Conservation (phyloP, 768 basidiomycete species). For the Mycena maculata region DNA sequence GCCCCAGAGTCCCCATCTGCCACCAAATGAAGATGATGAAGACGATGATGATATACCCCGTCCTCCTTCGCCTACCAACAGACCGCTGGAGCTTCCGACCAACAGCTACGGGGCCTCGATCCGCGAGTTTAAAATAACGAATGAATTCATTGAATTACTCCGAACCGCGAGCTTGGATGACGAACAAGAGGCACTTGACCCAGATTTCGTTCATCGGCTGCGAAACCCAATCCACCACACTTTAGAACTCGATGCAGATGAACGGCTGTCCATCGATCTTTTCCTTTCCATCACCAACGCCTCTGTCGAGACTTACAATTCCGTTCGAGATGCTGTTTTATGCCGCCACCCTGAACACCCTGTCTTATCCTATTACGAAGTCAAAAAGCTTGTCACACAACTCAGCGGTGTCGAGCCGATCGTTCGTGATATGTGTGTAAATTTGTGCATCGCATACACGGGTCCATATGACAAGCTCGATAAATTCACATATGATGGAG, state of each 20-base stretch:
- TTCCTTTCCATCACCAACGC: constrained; percentile 36
- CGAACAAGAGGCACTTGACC: neutral
- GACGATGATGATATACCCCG: neutral
- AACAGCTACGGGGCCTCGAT: neutral
- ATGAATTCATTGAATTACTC: neutral
- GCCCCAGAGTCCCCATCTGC: no score
- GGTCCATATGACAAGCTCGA: constrained; percentile 45
- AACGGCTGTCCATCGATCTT: constrained; percentile 37
- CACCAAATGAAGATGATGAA: neutral
- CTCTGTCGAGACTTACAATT: constrained; percentile 39
- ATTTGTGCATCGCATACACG: no score
- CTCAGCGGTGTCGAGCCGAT: no score
- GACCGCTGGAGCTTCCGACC: neutral
- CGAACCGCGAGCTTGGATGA: neutral
- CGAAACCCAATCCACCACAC: neutral
- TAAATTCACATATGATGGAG: constrained; percentile 45
- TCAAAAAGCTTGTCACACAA: no score
- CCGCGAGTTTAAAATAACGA: neutral
- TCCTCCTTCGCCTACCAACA: neutral
- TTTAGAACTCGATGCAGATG: neutral
- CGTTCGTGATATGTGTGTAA: no score
- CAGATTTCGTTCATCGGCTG: neutral
- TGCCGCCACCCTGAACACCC: constrained; percentile 40
- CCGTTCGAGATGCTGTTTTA: constrained; percentile 25
- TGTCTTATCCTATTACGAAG: constrained; percentile 43